phyloP scores from a whole-genome alignment of 352 stramenopile genomes.

The Globisporangium spinosum region DNA sequence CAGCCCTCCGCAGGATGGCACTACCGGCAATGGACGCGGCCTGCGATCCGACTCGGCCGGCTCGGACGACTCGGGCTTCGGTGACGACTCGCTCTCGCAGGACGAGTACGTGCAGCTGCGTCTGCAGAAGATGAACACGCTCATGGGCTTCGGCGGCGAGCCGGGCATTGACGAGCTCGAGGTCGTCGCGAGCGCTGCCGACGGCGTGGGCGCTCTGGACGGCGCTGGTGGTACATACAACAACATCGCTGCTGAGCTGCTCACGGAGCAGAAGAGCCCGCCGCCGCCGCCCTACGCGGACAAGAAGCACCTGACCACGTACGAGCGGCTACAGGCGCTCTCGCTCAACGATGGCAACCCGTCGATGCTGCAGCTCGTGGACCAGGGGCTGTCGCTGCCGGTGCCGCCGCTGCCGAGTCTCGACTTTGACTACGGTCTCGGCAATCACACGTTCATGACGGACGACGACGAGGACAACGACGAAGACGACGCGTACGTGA shows the following conservation, averaged over 20 bases:
- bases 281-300: slow-evolving; percentile 8
- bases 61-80: slow-evolving; percentile 53
- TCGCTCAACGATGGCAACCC: slow-evolving; percentile 28
- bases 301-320: slow-evolving; percentile 28
- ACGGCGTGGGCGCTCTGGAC: slow-evolving; percentile 15
- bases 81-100: slow-evolving; percentile 41
- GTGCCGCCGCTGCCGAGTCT: background rate
- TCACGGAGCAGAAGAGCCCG: slow-evolving; percentile 3
- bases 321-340: slow-evolving; percentile 54
- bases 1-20: background rate
- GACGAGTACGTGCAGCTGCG: slow-evolving; percentile 46
- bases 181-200: slow-evolving; percentile 17
- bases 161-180: slow-evolving; percentile 23
- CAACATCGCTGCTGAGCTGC: background rate
- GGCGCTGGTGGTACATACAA: background rate
- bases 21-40: background rate
- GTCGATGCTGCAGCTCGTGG: slow-evolving; percentile 21
- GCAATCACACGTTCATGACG: slow-evolving; percentile 13
- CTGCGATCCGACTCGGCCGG: slow-evolving; percentile 27
- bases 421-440: slow-evolving; percentile 8
- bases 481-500: slow-evolving; percentile 66
- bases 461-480: slow-evolving; percentile 48
- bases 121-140: slow-evolving; percentile 49
- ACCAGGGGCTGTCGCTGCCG: slow-evolving; percentile 19
- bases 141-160: slow-evolving; percentile 32